Evolutionary conservation across 257 asterid genomes (phyloP), one percentile per base, ranked within the genome.

Genomic region (Solanum pimpinellifolium): DNA sequence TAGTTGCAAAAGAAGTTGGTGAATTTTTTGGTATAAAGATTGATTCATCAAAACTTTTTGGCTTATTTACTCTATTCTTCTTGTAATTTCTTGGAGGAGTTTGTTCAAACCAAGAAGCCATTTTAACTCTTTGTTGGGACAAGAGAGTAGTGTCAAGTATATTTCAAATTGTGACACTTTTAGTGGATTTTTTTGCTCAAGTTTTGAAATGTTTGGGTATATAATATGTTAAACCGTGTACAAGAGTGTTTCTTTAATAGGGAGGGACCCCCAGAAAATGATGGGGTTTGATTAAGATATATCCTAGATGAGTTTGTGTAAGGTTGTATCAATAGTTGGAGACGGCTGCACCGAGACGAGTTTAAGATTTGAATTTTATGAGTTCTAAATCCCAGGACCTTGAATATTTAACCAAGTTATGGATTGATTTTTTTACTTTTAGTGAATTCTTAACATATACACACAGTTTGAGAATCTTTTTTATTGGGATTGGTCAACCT

Each of bases 1-100:
- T 62, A 44, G 74, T 65, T 44, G 59, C 82, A 62, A 83, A 41
- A 42, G 47, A 27, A 7, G 70, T 62, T 12, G 81, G 78, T 78
- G 78, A 76, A 12, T 44, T 68, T 69, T 47, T 46, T 56, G 65
- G 62, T 41, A 81, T 20, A 44, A 66, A 66, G 68, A 81, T 87
- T 33, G 89, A 75, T 68, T 81, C 83, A 59, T 68, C 83, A 46
- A 81, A 68, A 41, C 85, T 59, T 76, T 37, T 87, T 81, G 86
- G 42, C 47, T 82, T 87, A 10, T 87, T 60, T n/a, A 31, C 59
- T 47, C 66, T n/a, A 12, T 81, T 46, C 69, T 86, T 77, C 29
- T 47, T 80, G 85, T 81, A 49, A 49, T 49, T 81, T 81, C 44
- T 81, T 29, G 31, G 85, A 29, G 68, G 68, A 80, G 82, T 33